phyloP scores from a whole-genome alignment of 345 rosid genomes.

The Clarkia xantiana region DNA sequence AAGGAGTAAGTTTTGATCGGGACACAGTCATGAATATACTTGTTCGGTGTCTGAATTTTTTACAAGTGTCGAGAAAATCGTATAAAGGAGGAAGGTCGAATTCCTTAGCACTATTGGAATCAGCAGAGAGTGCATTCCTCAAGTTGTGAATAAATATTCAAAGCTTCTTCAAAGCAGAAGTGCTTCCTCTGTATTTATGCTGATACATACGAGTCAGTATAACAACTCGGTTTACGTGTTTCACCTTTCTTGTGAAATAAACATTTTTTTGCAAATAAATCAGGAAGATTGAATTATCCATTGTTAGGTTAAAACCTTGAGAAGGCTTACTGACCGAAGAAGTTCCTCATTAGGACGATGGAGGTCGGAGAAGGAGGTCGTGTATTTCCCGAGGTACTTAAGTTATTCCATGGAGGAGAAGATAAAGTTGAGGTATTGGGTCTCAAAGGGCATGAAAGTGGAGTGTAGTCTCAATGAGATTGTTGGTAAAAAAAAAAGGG shows the following conservation, averaged over 20 bases:
- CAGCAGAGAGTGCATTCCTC: slow-evolving; percentile 33
- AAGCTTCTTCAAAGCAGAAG: slow-evolving; percentile 43
- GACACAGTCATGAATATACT: slow-evolving; percentile 45
- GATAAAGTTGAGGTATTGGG: slow-evolving; percentile 72
- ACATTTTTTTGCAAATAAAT: no score
- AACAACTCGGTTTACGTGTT: no score
- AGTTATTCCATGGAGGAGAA: slow-evolving; percentile 79
- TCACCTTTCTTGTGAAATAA: slow-evolving; percentile 31
- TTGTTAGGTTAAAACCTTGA: slow-evolving; percentile 71
- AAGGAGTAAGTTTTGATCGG: slow-evolving; percentile 52
- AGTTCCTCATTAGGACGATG: slow-evolving; percentile 54
- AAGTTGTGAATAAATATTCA: slow-evolving; percentile 71
- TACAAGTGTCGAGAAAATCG: slow-evolving; percentile 40
- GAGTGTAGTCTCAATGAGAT: slow-evolving; percentile 64
- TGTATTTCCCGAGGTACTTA: slow-evolving; percentile 70
- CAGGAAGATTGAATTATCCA: slow-evolving; percentile 44
- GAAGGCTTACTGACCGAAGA: slow-evolving; percentile 58
- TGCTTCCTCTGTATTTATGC: slow-evolving; percentile 58
- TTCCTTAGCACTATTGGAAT: slow-evolving; percentile 52
- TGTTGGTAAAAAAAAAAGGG: slow-evolving; percentile 64
- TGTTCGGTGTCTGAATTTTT: slow-evolving; percentile 72
- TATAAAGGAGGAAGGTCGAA: slow-evolving; percentile 47
- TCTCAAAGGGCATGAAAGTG: slow-evolving; percentile 39
- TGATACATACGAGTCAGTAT: no score
- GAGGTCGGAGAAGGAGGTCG: slow-evolving; percentile 42